Base-by-base conservation (phyloP, 805 yeast genomes). In the Candida sonorensis region DNA sequence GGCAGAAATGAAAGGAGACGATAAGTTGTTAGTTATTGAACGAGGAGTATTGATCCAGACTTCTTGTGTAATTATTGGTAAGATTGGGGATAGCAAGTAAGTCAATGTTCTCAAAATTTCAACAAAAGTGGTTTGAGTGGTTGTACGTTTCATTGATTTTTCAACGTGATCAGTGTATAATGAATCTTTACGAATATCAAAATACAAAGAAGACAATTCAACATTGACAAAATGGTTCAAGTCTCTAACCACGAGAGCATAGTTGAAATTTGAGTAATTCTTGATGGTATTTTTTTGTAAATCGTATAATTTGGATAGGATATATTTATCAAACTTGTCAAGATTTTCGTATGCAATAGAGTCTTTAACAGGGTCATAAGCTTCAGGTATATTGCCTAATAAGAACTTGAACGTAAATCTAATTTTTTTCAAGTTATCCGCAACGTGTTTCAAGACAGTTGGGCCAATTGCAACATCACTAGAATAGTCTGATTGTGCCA, bases 61-160 rank as follows among this genome's bases (percentile, higher is more conserved):
- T 50, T 92, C 97, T 57, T 92, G 97, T 0, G 90, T 69, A 35
- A 88, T 61, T 3, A 85, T 53, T 1, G 99, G 99, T 23, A 81
- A 59, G 1, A 92, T 74, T 2, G 98, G 97, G 0, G 87, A 68
- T 35, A 90, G 52, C 1, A 84, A 53, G 0, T 83, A 69, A n/a
- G 76, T 54, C 48, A 86, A 82, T 0, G 76, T 66, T 26, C 63
- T 64, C 12, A 86, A 59, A 10, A 84, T 63, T 40, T 76, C 69
- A 19, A 55, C 50, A 31, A 92, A 61, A 0, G 81, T 90, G 4
- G 82, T 77, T 53, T 82, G 90, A 7, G 64, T 64, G 2, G 77
- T 61, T 33, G 71, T 61, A 35, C 95, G 68, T 12, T 70, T 62
- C 2, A 50, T 26, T 0, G 81, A 72, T 18, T 57, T 54, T 6